Conservation (phyloP, 2,329 filamentous ascomycete genomes). For the Cordyceps cicadae region DNA sequence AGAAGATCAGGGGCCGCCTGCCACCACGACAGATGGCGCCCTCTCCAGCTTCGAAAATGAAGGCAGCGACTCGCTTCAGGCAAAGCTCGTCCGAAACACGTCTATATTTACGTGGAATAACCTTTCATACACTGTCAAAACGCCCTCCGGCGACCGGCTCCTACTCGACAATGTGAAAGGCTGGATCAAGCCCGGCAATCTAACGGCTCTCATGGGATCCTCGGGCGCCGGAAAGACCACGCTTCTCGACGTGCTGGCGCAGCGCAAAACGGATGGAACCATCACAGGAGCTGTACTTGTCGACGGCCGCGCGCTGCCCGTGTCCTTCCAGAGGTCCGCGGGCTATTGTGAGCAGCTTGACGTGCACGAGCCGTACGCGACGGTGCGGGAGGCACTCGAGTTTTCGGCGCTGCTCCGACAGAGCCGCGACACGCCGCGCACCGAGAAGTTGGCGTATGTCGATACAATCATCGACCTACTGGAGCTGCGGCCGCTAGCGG, state of each 20-base stretch:
- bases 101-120: conserved; percentile 69
- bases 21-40: conserved; percentile 4
- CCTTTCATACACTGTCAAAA: conserved; percentile 60
- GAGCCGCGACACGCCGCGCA: conserved; percentile 50
- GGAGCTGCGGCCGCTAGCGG: conserved; percentile 39
- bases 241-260: conserved; percentile 72
- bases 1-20: too few relatives aligned
- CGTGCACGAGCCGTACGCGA: conserved; percentile 63
- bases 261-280: conserved; percentile 69
- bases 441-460: conserved; percentile 69
- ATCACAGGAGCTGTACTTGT: conserved; percentile 69
- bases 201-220: conserved; percentile 74
- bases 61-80: conserved; percentile 13
- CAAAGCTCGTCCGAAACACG: conserved; percentile 50
- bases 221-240: conserved; percentile 82
- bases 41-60: conserved; percentile 27
- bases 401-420: conserved; percentile 71
- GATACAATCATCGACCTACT: conserved; percentile 65
- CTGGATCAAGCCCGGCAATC: conserved; percentile 72
- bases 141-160: conserved; percentile 50
- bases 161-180: conserved; percentile 75
- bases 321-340: conserved; percentile 69
- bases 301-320: conserved; percentile 61
- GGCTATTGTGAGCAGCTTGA: conserved; percentile 79
- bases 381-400: conserved; percentile 66